phyloP scores from a whole-genome alignment of 2,329 filamentous ascomycete species.

The Colletotrichum limetticola region DNA sequence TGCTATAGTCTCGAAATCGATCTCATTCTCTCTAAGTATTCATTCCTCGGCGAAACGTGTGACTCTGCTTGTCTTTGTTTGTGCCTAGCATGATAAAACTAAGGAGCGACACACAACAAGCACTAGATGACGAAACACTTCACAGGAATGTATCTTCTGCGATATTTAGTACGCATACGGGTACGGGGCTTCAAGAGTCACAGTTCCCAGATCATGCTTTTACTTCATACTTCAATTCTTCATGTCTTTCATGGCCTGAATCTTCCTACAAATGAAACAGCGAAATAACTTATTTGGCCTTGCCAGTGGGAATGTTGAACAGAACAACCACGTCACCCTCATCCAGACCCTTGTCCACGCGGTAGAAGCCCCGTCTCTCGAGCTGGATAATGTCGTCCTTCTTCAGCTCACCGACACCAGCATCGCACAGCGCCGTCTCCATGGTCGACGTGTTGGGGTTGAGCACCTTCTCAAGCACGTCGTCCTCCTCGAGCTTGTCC shows the following conservation, averaged over 20 bases:
- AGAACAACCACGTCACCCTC: constrained; percentile 62
- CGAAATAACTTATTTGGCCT: constrained; percentile 51
- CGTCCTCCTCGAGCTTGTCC: constrained; percentile 91
- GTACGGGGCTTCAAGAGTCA: neutral
- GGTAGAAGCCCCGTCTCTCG: constrained; percentile 91
- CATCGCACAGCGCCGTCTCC: constrained; percentile 81
- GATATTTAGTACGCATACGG: too few relatives aligned
- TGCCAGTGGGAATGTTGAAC: constrained; percentile 69
- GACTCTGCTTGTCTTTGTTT: too few relatives aligned
- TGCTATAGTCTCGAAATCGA: too few relatives aligned
- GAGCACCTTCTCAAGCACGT: constrained; percentile 85
- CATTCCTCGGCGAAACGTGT: too few relatives aligned
- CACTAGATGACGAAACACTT: too few relatives aligned
- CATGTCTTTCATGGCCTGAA: constrained; percentile 21
- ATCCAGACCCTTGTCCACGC: constrained; percentile 76
- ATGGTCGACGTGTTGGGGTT: constrained; percentile 80
- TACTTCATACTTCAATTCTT: constrained; percentile 12
- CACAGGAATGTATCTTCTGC: too few relatives aligned
- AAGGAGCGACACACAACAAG: too few relatives aligned
- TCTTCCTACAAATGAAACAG: constrained; percentile 7
- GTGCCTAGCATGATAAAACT: too few relatives aligned
- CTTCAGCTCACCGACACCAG: constrained; percentile 81
- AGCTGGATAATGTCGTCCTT: constrained; percentile 94
- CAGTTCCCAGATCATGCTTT: neutral
- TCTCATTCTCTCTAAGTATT: too few relatives aligned